Base-by-base conservation (phyloP, 116 monocot species). In the Trichopus zeylanicus region DNA sequence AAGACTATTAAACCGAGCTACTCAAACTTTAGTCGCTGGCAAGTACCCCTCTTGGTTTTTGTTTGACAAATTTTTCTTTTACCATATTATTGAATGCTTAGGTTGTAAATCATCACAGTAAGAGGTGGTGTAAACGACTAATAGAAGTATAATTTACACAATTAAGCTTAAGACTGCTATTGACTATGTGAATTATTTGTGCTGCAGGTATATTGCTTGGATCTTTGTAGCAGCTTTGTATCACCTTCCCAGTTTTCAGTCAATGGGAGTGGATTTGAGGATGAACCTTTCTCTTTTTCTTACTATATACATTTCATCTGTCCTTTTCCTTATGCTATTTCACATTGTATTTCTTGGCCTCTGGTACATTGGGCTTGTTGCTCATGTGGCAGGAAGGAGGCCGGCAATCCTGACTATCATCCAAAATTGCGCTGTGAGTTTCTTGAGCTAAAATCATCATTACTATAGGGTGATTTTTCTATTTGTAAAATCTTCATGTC, bases 231-330 rank as follows among this genome's bases (percentile, higher is more conserved):
- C 95, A 59, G 95, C 95, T 46, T 58, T 90, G 46, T 87, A 95
- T 67, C 90, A 95, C 70, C 86, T 95, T 62, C 95, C 95, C n/a
- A 95, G 95, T 79, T 95, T 95, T 74, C 95, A 90, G 65, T 95
- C 95, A 63, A 95, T 95, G 95, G 95, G 95, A 63, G 69, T 95
- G 63, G 95, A 95, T 70, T 64, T 95, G 71, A 81, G 95, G 59
- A 95, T 95, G 95, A 95, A 90, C 38, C 76, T 95, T 27, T 95
- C 95, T 32, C 31, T 95, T 11, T 95, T 83, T 64, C 63, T 95
- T 22, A 90, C 76, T 27, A 81, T 95, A 69, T 95, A 83, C 34
- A 71, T 83, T 55, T 73, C 86, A 37, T 95, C 90, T 55, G 74
- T 89, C 59, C 20, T 86, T 47, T 89, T 95, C 63, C 80, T 97